Evolutionary conservation across 352 stramenopile species (phyloP).

Genomic region (Globisporangium okanoganense): DNA sequence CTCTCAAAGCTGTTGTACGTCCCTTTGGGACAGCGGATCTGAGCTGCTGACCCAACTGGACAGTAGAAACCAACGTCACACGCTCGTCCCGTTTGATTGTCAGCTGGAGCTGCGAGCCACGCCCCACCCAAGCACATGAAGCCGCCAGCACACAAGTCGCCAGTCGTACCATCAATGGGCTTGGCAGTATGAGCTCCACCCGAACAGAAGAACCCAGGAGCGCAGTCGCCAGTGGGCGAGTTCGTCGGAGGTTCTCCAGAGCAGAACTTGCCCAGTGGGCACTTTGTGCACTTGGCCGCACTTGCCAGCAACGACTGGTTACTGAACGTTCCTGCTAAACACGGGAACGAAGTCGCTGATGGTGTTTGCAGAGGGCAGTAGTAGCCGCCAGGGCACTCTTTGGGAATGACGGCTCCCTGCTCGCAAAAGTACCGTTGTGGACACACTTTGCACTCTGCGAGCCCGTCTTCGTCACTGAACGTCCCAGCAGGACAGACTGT

Average conservation of each 20-base stretch:
- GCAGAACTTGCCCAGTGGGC: conserved; percentile 81
- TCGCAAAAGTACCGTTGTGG: conserved; percentile 73
- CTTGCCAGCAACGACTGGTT: conserved; percentile 33
- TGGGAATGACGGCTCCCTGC: conserved; percentile 31
- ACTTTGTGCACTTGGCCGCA: conserved; percentile 41
- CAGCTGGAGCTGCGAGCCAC: conserved; percentile 39
- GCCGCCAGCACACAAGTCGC: conserved; percentile 46
- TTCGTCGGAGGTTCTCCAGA: conserved; percentile 48
- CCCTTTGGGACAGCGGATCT: conserved; percentile 56
- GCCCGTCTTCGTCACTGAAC: conserved; percentile 55
- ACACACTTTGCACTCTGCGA: conserved; percentile 64
- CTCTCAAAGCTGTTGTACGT: conserved; percentile 62
- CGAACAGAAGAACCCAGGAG: conserved; percentile 65
- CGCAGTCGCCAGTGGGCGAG: conserved; percentile 53
- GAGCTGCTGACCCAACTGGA: conserved; percentile 41
- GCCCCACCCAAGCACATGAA: conserved; percentile 67
- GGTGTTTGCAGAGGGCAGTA: conserved; percentile 71
- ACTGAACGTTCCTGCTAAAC: conserved; percentile 58
- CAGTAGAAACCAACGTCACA: conserved; percentile 75
- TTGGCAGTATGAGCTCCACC: conserved; percentile 30
- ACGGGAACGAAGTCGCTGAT: conserved; percentile 43
- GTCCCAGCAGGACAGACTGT: conserved; percentile 55
- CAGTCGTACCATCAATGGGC: conserved; percentile 39
- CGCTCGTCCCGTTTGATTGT: conserved; percentile 44
- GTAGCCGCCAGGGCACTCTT: conserved; percentile 59